These are phyloP conservation scores for Priceomyces fermenticarens DNA, from an alignment of 805 yeast species.

Conservation along the genomic window DNA sequence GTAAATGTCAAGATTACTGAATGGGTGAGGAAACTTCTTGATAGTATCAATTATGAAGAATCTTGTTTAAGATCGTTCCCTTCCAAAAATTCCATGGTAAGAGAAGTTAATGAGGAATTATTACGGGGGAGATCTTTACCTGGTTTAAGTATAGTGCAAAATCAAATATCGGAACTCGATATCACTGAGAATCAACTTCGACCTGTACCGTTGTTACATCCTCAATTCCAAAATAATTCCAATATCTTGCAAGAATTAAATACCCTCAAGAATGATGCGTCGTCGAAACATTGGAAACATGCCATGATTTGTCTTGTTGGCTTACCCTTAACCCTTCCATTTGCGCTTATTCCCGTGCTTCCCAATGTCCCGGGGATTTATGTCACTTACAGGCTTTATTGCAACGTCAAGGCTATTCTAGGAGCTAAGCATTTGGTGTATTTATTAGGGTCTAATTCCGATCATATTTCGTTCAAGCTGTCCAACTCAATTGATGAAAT, in stretches of 20 bases:
- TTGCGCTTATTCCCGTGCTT: constrained; percentile 76
- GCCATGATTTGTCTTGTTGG: constrained; percentile 53
- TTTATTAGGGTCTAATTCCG: constrained; percentile 34
- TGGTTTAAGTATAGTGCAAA: constrained; percentile 17
- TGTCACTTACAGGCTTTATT: constrained; percentile 74
- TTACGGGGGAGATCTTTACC: constrained; percentile 2
- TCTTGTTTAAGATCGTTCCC: constrained; percentile 75
- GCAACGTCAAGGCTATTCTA: constrained; percentile 73
- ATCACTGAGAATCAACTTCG: constrained; percentile 28
- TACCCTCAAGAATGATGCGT: constrained; percentile 41
- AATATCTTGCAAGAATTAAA: constrained; percentile 38
- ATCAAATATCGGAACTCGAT: constrained; percentile 22
- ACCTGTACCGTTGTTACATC: constrained; percentile 41
- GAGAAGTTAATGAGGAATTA: constrained; percentile 39
- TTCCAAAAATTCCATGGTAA: constrained; percentile 54
- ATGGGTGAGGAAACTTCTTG: constrained; percentile 50
- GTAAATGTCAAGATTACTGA: constrained; percentile 60
- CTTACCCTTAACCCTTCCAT: constrained; percentile 76
- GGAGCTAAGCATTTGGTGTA: constrained; percentile 70
- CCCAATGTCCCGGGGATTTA: constrained; percentile 95
- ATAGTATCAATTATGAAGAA: constrained; percentile 77
- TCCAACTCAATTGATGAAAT: constrained; percentile 14
- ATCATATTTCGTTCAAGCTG: constrained; percentile 19
- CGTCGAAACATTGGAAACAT: constrained; percentile 53
- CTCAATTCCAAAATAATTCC: constrained; percentile 30